phyloP scores from a whole-genome alignment of 495 filamentous ascomycete genomes.

The Penicillium roqueforti region DNA sequence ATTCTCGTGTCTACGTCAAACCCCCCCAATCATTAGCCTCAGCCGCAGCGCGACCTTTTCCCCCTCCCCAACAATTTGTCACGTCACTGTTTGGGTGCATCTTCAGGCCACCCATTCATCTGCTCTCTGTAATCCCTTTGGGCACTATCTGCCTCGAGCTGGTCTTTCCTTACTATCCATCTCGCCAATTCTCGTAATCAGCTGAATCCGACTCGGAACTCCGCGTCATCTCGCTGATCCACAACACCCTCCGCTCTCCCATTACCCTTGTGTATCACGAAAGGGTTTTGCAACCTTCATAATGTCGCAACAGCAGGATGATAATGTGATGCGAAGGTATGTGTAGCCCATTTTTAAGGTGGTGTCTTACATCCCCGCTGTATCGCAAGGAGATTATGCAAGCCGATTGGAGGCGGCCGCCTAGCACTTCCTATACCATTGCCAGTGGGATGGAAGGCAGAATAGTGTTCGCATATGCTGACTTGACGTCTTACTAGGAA shows the following conservation, averaged over 20 bases:
- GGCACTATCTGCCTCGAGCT: constrained; percentile 17
- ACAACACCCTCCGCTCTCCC: constrained; percentile 6
- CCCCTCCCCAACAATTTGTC: constrained; percentile 12
- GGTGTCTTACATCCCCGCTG: constrained; percentile 11
- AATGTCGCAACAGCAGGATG: constrained; percentile 59
- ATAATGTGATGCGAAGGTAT: constrained; percentile 73
- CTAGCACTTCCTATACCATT: constrained; percentile 7
- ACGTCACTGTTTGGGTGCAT: constrained; percentile 22
- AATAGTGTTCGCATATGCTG: constrained; percentile 10
- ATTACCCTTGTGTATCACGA: constrained; percentile 10
- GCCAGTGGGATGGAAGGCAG: neutral
- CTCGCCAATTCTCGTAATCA: constrained; percentile 10
- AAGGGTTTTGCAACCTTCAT: constrained; percentile 15
- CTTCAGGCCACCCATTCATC: constrained; percentile 15
- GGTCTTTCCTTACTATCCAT: constrained; percentile 13
- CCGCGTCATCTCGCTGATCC: constrained; percentile 5
- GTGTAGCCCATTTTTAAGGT: constrained; percentile 20
- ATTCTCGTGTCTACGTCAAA: constrained; percentile 2
- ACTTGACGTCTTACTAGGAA: constrained; percentile 58
- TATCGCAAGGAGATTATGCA: neutral
- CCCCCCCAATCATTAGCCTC: constrained; percentile 6
- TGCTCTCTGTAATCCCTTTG: constrained; percentile 12
- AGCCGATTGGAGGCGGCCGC: neutral
- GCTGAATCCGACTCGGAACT: constrained; percentile 10
- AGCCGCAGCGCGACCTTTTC: constrained; percentile 22